These are phyloP conservation scores for Mortierella claussenii DNA, from an alignment of 192 early-diverging fungal genomes.

Conservation along the genomic window DNA sequence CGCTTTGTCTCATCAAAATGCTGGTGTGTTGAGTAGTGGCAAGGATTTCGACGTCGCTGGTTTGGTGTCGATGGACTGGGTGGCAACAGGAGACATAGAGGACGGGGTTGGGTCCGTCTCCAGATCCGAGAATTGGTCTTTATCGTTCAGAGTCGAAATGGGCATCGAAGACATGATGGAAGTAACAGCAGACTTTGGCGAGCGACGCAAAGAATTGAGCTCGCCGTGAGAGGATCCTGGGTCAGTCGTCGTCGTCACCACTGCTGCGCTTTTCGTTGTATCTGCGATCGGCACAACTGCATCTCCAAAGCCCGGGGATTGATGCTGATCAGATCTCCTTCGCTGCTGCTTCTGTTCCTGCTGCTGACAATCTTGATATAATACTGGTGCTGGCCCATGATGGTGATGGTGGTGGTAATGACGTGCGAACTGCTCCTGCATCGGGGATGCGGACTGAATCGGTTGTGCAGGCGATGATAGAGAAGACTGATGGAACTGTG, in stretches of 20 bases:
- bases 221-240: background rate
- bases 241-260: background rate
- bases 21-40: background rate
- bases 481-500: conserved; percentile 31
- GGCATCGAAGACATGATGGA: background rate
- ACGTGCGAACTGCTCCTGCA: background rate
- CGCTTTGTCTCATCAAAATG: background rate
- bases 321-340: no score
- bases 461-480: background rate
- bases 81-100: conserved; percentile 1
- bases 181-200: background rate
- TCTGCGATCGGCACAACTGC: no score
- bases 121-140: conserved; percentile 10
- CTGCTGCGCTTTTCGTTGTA: background rate
- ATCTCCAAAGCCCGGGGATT: no score
- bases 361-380: no score
- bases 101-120: conserved; percentile 11
- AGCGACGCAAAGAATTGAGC: background rate
- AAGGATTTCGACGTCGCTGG: background rate
- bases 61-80: background rate
- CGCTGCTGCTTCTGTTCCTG: background rate
- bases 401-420: conserved; percentile 16
- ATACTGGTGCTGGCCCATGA: background rate
- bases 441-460: background rate
- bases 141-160: conserved; percentile 7